These are phyloP conservation scores for Wickerhamiella musiphila DNA, from an alignment of 805 yeast genomes.

Conservation along the genomic window DNA sequence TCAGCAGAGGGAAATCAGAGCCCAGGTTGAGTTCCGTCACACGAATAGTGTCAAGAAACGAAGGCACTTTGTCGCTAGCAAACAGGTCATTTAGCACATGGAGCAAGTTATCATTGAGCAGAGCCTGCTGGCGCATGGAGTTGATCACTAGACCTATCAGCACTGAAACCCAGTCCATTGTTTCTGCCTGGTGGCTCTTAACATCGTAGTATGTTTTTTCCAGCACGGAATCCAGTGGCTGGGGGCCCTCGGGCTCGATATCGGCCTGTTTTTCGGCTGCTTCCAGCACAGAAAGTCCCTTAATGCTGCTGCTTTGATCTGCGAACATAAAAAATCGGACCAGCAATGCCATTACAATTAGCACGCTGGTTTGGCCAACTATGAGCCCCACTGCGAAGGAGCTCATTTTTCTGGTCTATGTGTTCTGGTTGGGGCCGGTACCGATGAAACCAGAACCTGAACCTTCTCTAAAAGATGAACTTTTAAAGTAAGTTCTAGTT, in stretches of 20 bases:
- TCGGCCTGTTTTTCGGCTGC: constrained; percentile 13
- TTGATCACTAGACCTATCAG: constrained; percentile 78
- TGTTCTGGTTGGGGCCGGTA: too few species aligned
- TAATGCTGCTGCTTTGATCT: constrained; percentile 19
- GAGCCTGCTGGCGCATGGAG: constrained; percentile 78
- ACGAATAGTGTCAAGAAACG: constrained; percentile 57
- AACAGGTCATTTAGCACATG: constrained; percentile 58
- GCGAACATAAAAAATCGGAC: constrained; percentile 27
- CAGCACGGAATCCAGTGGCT: constrained; percentile 31
- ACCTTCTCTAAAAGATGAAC: too few species aligned
- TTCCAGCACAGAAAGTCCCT: constrained; percentile 16
- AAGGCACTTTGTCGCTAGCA: constrained; percentile 47
- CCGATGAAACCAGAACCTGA: too few species aligned
- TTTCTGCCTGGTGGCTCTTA: constrained; percentile 69
- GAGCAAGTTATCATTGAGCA: constrained; percentile 66
- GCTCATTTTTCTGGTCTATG: too few species aligned
- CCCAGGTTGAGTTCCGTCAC: constrained; percentile 86
- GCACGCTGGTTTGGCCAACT: constrained; percentile 26
- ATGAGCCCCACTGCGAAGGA: constrained; percentile 23
- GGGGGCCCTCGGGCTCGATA: constrained; percentile 15
- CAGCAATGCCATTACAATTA: constrained; percentile 22
- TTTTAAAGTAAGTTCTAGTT: too few species aligned
- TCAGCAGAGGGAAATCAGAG: constrained; percentile 85
- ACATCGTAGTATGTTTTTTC: constrained; percentile 91
- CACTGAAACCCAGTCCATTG: constrained; percentile 94